phyloP scores from a whole-genome alignment of 2,329 filamentous ascomycete genomes.

The Paraphoma chrysanthemicola region DNA sequence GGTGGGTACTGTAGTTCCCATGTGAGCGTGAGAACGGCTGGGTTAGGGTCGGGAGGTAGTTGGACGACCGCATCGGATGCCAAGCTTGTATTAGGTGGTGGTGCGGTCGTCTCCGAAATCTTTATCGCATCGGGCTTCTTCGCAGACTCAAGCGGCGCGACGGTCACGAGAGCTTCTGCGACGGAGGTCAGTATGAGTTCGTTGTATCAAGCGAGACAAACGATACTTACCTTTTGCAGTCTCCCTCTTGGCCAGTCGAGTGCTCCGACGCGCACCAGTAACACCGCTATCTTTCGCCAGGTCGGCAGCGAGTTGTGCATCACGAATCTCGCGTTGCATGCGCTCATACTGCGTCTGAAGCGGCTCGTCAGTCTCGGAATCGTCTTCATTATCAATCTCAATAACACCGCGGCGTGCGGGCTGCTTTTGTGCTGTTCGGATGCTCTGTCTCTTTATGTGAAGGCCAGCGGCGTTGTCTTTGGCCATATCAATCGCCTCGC shows the following conservation, averaged over 20 bases:
- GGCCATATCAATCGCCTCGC: neutral
- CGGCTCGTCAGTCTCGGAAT: neutral
- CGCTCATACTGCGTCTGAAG: neutral
- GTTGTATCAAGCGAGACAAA: too few relatives aligned
- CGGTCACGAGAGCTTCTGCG: neutral
- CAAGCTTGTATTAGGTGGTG: neutral
- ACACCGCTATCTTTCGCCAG: neutral
- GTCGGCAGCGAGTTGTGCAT: neutral
- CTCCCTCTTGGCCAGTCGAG: neutral
- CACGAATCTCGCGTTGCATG: neutral
- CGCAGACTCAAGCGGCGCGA: neutral
- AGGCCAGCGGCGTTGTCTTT: neutral
- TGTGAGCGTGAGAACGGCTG: conserved; percentile 1
- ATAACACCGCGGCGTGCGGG: neutral
- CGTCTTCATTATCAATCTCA: neutral
- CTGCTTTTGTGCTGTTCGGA: neutral
- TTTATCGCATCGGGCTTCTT: neutral
- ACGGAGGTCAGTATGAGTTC: neutral
- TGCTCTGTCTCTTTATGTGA: neutral
- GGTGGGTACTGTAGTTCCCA: conserved; percentile 27
- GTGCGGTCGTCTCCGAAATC: neutral
- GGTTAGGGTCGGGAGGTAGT: neutral
- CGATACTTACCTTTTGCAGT: neutral
- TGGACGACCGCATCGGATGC: neutral
- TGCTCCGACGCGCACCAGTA: neutral